Evolutionary conservation across 2,329 filamentous ascomycete genomes (phyloP).

Genomic region (Penicillium sp.): DNA sequence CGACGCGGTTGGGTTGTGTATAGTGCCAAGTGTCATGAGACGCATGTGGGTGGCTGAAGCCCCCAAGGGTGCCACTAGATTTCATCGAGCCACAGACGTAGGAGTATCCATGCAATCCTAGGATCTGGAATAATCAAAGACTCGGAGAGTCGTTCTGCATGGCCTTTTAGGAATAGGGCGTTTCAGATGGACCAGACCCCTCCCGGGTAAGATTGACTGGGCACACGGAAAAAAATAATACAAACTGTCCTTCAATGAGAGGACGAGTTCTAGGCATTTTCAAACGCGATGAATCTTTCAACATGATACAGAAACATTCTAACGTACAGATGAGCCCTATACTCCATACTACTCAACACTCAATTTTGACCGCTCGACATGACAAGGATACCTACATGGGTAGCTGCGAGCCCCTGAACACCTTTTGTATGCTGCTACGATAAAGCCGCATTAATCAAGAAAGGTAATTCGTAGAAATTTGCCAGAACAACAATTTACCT

Average conservation of each 20-base stretch:
- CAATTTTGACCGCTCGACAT: too few species aligned
- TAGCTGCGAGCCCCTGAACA: too few species aligned
- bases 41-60: constrained; percentile 6
- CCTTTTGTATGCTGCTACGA: too few species aligned
- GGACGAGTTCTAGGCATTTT: neutral
- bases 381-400: too few species aligned
- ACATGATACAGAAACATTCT: neutral
- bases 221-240: neutral
- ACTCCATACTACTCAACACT: too few species aligned
- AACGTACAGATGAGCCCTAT: neutral
- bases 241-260: constrained; percentile 16
- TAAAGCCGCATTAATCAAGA: neutral
- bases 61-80: constrained; percentile 7
- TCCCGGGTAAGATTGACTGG: constrained; percentile 6
- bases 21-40: constrained; percentile 11
- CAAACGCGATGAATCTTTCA: neutral
- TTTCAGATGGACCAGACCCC: constrained; percentile 18
- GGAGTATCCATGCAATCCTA: neutral
- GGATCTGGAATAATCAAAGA: neutral
- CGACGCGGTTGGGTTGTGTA: neutral
- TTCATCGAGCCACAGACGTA: neutral
- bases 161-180: constrained; percentile 9
- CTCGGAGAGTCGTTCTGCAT: neutral
- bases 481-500: neutral
- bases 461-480: neutral